A percentile compares a stretch with the other conserved stretches of the same genome.
Evolutionary conservation across 2,329 filamentous ascomycete species (phyloP).

Genomic region (Diaporthe vexans): DNA sequence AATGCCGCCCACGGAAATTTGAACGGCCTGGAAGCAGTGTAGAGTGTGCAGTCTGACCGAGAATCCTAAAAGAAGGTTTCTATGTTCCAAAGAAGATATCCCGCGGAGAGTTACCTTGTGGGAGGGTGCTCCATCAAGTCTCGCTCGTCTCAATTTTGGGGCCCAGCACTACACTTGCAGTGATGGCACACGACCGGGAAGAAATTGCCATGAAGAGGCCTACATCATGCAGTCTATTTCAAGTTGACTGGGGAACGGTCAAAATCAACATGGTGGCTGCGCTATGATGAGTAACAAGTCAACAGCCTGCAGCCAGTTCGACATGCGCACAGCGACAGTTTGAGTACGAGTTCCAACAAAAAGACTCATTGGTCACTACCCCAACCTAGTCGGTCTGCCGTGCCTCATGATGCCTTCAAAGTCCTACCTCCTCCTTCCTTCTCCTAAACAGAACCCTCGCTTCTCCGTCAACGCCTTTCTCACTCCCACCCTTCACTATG

Average conservation of each 20-base stretch:
- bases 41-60: not conserved
- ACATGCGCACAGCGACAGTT: not conserved
- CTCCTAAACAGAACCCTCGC: conserved; percentile 20
- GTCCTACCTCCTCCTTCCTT: conserved; percentile 15
- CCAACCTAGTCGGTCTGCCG: not conserved
- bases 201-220: not conserved
- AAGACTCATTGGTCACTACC: not conserved
- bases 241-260: not conserved
- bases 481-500: conserved; percentile 21
- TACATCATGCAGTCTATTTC: not conserved
- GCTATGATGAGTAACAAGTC: not conserved
- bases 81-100: not conserved
- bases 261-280: not conserved
- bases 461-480: conserved; percentile 22
- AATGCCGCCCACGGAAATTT: not conserved
- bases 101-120: not conserved
- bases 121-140: not conserved
- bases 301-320: not conserved
- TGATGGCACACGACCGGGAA: not conserved
- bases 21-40: not conserved
- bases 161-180: too few relatives aligned
- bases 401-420: not conserved
- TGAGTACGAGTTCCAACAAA: not conserved
- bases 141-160: not conserved
- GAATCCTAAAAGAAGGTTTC: not conserved